These are phyloP conservation scores for Aspergillus pseudonomiae DNA, from an alignment of 2,329 filamentous ascomycete species.

Conservation along the genomic window DNA sequence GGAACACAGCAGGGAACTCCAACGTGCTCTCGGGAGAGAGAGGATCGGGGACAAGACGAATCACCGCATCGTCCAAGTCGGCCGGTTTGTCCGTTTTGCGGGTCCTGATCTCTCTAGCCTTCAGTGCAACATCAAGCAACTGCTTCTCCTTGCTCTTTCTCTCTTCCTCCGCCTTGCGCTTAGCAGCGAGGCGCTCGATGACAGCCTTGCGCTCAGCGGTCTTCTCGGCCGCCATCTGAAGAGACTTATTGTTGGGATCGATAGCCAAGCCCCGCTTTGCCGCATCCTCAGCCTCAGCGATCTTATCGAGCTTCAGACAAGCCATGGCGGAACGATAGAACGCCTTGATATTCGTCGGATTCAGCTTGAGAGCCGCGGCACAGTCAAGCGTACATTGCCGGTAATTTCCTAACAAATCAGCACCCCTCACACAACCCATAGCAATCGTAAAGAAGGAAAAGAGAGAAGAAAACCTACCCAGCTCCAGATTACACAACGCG, in stretches of 20 bases:
- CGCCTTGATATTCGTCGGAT: conserved; percentile 82
- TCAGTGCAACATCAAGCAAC: conserved; percentile 67
- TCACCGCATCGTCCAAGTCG: conserved; percentile 81
- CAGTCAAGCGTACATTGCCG: conserved; percentile 85
- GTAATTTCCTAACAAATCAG: conserved; percentile 68
- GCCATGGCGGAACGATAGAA: conserved; percentile 83
- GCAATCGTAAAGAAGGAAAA: not conserved
- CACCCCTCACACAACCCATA: conserved; percentile 3
- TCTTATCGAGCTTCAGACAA: conserved; percentile 75
- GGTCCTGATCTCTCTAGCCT: conserved; percentile 69
- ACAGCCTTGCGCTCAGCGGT: conserved; percentile 62
- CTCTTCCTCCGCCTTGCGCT: conserved; percentile 56
- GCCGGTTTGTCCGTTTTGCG: conserved; percentile 72
- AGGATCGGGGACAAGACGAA: conserved; percentile 72
- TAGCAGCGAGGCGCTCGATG: conserved; percentile 58
- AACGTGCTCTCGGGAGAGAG: conserved; percentile 73
- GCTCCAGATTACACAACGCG: conserved; percentile 83
- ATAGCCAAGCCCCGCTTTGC: conserved; percentile 72
- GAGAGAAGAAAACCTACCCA: conserved; percentile 56
- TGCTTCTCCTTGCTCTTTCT: conserved; percentile 55
- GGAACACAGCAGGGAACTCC: conserved; percentile 74
- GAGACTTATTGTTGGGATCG: conserved; percentile 70
- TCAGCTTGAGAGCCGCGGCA: conserved; percentile 74
- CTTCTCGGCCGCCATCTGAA: conserved; percentile 65
- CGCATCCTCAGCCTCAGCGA: conserved; percentile 78